phyloP scores from a whole-genome alignment of 2,329 filamentous ascomycete species.

The Colletotrichum plurivorum region DNA sequence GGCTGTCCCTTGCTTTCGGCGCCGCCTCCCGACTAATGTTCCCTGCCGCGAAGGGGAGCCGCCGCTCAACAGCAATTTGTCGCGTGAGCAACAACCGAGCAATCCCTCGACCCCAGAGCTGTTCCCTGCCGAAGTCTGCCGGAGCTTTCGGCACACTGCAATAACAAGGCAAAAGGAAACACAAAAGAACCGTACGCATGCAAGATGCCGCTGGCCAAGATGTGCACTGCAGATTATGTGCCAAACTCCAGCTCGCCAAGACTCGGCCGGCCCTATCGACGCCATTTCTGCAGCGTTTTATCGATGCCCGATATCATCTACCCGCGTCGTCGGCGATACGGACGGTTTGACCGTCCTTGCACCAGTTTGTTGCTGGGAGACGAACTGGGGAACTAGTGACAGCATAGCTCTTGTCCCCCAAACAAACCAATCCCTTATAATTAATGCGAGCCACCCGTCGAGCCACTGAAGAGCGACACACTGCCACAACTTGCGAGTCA shows the following conservation, averaged over 20 bases:
- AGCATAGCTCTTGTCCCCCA: slow-evolving; percentile 14
- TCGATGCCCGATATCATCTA: not conserved
- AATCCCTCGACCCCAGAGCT: slow-evolving; percentile 2
- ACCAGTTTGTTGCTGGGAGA: slow-evolving; percentile 16
- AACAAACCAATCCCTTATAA: not conserved
- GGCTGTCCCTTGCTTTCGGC: slow-evolving; percentile 1
- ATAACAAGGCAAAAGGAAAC: slow-evolving; percentile 6
- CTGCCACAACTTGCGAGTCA: slow-evolving; percentile 22
- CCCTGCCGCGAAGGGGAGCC: slow-evolving; percentile 10
- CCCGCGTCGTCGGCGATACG: not conserved
- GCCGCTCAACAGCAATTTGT: slow-evolving; percentile 22
- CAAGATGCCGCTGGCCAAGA: slow-evolving; percentile 20
- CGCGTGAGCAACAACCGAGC: slow-evolving; percentile 30
- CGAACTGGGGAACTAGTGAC: not conserved
- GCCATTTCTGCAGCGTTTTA: not conserved
- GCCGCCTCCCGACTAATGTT: slow-evolving; percentile 22
- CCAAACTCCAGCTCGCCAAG: not conserved
- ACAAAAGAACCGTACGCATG: slow-evolving; percentile 15
- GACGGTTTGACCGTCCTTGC: not conserved
- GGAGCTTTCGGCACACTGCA: too few relatives aligned
- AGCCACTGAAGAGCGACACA: slow-evolving; percentile 10
- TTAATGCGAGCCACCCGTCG: slow-evolving; percentile 24
- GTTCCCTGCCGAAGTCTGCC: slow-evolving; percentile 24
- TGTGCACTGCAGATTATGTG: not conserved
- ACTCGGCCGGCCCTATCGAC: not conserved